Percentiles rank a stretch among this genome's conserved stretches.
Conservation (phyloP, 257 asterid species). For the Lantana camara region DNA sequence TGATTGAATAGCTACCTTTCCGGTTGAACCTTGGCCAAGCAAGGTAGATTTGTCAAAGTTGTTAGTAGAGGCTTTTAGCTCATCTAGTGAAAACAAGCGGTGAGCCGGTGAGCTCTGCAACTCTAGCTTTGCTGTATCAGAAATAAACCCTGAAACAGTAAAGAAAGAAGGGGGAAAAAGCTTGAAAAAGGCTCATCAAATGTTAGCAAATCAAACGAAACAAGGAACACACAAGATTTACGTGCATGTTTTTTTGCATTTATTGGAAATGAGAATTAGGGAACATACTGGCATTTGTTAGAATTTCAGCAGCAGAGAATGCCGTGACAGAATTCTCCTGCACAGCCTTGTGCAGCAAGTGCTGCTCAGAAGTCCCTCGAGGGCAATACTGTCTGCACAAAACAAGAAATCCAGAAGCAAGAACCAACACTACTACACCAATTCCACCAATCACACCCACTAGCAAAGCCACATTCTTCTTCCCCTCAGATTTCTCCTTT, state of each 20-base stretch:
- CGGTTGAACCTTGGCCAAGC: conserved; percentile 60
- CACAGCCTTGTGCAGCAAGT: conserved; percentile 51
- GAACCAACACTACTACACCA: conserved; percentile 33
- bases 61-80: conserved; percentile 64
- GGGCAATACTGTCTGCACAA: conserved; percentile 47
- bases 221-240: too few relatives aligned
- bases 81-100: conserved; percentile 52
- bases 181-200: conserved; percentile 16
- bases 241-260: neutral
- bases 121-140: conserved; percentile 55
- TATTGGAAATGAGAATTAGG: neutral
- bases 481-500: conserved; percentile 31
- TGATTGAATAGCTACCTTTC: conserved; percentile 44
- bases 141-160: conserved; percentile 51
- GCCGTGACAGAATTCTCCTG: conserved; percentile 46
- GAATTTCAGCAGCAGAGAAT: conserved; percentile 52
- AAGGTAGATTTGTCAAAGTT: conserved; percentile 47
- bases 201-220: too few relatives aligned
- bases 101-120: conserved; percentile 46
- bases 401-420: conserved; percentile 50
- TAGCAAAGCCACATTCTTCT: conserved; percentile 42
- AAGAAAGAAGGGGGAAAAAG: conserved; percentile 13
- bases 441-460: conserved; percentile 50
- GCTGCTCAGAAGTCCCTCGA: conserved; percentile 56
- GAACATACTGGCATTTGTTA: conserved; percentile 56